Percentiles rank a stretch among this genome's conserved stretches.
phyloP scores from a whole-genome alignment of 768 basidiomycete species.

The Podaxis pistillaris region DNA sequence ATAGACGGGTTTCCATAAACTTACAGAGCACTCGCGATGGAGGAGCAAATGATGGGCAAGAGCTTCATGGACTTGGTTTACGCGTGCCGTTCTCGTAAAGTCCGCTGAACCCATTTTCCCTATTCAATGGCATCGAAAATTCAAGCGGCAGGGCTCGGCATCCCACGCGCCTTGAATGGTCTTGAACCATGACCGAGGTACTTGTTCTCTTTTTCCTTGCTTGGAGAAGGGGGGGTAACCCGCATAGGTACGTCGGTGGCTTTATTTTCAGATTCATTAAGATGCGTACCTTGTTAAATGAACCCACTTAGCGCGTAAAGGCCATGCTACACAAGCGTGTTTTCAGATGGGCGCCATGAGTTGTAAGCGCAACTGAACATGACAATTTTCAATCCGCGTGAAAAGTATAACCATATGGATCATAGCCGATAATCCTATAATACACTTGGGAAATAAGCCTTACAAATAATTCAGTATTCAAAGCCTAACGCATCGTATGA shows the following conservation, averaged over 20 bases:
- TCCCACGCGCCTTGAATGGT: not conserved
- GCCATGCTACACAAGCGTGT: not conserved
- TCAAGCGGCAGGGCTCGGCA: not conserved
- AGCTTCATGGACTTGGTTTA: not conserved
- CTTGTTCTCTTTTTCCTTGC: not conserved
- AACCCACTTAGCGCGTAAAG: not conserved
- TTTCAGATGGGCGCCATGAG: not conserved
- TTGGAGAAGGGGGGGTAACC: not conserved
- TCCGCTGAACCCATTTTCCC: not conserved
- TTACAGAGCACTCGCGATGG: not conserved
- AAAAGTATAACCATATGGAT: not conserved
- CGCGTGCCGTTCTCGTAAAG: not conserved
- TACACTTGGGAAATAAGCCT: not conserved
- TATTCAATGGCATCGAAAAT: not conserved
- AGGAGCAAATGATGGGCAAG: not conserved
- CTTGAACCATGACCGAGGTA: not conserved
- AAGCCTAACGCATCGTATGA: not conserved
- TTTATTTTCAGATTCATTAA: not conserved
- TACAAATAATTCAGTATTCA: conserved; percentile 7
- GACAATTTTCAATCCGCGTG: not conserved
- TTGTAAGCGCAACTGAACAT: not conserved
- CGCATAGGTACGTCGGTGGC: not conserved
- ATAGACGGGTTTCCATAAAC: not conserved
- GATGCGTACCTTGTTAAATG: not conserved
- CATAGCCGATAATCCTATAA: not conserved